phyloP scores from a whole-genome alignment of 306 rosid genomes.

The Luffa aegyptiaca region DNA sequence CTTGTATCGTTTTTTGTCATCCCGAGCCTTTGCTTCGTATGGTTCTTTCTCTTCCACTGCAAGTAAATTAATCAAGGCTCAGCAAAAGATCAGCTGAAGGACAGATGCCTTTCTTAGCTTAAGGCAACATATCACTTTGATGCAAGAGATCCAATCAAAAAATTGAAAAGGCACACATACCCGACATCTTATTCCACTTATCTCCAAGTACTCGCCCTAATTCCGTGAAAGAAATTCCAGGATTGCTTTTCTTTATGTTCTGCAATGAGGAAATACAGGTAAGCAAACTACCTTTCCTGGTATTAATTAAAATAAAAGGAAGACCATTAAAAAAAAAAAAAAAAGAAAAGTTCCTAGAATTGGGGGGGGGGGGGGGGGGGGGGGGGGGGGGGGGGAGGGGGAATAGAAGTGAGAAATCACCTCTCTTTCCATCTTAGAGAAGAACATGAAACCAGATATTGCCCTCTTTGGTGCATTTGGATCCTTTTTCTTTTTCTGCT shows the following conservation, averaged over 20 bases:
- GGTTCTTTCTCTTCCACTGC: conserved; percentile 60
- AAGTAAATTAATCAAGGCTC: conserved; percentile 8
- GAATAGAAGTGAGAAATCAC: conserved; percentile 22
- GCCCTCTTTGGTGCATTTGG: conserved; percentile 99
- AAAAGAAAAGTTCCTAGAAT: no score
- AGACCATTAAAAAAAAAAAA: no score
- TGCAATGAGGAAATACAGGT: conserved; percentile 20
- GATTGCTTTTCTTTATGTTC: conserved; percentile 77
- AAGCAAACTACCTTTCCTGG: conserved; percentile 3
- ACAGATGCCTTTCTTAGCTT: background rate
- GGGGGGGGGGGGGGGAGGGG: no score
- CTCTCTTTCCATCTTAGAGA: conserved; percentile 92
- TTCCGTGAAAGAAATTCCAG: conserved; percentile 81
- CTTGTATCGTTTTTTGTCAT: conserved; percentile 80
- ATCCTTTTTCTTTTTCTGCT: conserved; percentile 91
- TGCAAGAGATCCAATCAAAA: background rate
- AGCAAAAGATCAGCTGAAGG: background rate
- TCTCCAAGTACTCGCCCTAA: conserved; percentile 87
- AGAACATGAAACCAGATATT: conserved; percentile 95
- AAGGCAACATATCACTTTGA: background rate
- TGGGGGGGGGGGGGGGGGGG: no score
- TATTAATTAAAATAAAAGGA: background rate
- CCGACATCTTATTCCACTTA: conserved; percentile 97
- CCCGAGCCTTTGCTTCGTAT: conserved; percentile 75
- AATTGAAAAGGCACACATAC: conserved; percentile 27